Percentiles rank a stretch among this genome's conserved stretches.
Conservation (phyloP, 2,329 filamentous ascomycete genomes). For the Ophiosphaerella herpotricha region DNA sequence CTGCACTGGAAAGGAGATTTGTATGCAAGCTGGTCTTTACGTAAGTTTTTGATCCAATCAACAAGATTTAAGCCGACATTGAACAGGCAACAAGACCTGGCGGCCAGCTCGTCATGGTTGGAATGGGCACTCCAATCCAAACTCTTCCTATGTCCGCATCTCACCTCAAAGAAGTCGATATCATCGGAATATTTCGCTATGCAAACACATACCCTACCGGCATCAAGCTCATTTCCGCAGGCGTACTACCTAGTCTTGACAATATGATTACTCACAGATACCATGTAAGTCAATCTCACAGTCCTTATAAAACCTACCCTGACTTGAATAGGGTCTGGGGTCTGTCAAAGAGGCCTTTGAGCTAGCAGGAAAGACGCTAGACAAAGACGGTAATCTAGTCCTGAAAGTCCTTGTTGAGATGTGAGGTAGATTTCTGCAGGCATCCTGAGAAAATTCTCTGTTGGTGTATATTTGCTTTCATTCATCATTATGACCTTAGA, state of each 20-base stretch:
- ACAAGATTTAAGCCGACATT: slow-evolving; percentile 12
- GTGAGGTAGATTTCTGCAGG: slow-evolving; percentile 9
- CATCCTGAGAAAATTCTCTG: background rate
- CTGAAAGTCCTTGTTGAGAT: slow-evolving; percentile 55
- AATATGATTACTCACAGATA: slow-evolving; percentile 57
- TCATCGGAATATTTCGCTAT: slow-evolving; percentile 63
- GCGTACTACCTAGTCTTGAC: slow-evolving; percentile 55
- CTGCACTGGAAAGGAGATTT: slow-evolving; percentile 50
- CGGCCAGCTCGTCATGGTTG: slow-evolving; percentile 59
- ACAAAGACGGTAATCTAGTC: slow-evolving; percentile 57
- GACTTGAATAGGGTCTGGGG: slow-evolving; percentile 42
- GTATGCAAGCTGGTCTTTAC: slow-evolving; percentile 50
- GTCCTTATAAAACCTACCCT: too few species aligned
- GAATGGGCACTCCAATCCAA: slow-evolving; percentile 61
- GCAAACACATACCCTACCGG: slow-evolving; percentile 60
- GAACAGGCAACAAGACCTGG: slow-evolving; percentile 51
- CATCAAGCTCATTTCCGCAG: slow-evolving; percentile 57
- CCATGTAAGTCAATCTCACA: background rate
- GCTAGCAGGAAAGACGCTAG: slow-evolving; percentile 56
- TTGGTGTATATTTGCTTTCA: slow-evolving; percentile 8
- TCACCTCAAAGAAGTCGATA: slow-evolving; percentile 61
- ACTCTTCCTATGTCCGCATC: slow-evolving; percentile 59
- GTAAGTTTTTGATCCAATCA: slow-evolving; percentile 30
- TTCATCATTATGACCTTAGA: slow-evolving; percentile 11
- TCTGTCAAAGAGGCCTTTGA: slow-evolving; percentile 58